These are phyloP conservation scores for Sisymbrium altissimum DNA, from an alignment of 345 rosid genomes.

Conservation along the genomic window DNA sequence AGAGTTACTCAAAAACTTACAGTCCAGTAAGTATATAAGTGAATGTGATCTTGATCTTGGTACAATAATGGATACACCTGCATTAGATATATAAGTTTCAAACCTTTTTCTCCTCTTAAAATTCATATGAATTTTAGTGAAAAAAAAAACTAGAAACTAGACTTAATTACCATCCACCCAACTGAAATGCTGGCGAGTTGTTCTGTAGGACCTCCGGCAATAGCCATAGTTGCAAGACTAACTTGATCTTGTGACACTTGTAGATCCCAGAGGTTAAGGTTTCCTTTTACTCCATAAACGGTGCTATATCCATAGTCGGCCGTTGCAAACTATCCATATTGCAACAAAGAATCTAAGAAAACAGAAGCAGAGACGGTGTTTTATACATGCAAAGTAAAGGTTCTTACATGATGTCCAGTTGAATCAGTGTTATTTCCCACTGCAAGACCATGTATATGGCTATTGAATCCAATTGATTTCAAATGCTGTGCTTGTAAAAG, in stretches of 20 bases:
- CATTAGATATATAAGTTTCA: background rate
- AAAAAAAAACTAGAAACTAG: background rate
- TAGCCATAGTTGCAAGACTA: slow-evolving; percentile 22
- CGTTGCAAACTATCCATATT: slow-evolving; percentile 18
- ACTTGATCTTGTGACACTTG: slow-evolving; percentile 14
- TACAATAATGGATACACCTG: slow-evolving; percentile 27
- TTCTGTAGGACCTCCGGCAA: slow-evolving; percentile 4
- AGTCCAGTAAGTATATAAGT: slow-evolving; percentile 27
- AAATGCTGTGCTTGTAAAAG: background rate
- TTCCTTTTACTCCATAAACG: slow-evolving; percentile 16
- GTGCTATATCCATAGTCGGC: background rate
- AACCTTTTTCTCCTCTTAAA: background rate
- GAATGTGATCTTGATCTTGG: slow-evolving; percentile 9
- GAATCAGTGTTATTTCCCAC: background rate
- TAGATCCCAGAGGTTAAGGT: slow-evolving; percentile 26
- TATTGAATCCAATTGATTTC: slow-evolving; percentile 11
- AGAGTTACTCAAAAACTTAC: slow-evolving; percentile 22
- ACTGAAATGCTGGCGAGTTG: slow-evolving; percentile 21
- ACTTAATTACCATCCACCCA: slow-evolving; percentile 30
- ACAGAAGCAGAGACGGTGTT: background rate
- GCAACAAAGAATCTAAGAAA: background rate
- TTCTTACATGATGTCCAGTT: slow-evolving; percentile 27
- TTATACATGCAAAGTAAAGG: background rate
- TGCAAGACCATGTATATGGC: background rate
- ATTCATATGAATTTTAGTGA: background rate